Evolutionary conservation across 1,284 basidiomycete genomes (phyloP).

Genomic region (Phellinidium pouzarii): DNA sequence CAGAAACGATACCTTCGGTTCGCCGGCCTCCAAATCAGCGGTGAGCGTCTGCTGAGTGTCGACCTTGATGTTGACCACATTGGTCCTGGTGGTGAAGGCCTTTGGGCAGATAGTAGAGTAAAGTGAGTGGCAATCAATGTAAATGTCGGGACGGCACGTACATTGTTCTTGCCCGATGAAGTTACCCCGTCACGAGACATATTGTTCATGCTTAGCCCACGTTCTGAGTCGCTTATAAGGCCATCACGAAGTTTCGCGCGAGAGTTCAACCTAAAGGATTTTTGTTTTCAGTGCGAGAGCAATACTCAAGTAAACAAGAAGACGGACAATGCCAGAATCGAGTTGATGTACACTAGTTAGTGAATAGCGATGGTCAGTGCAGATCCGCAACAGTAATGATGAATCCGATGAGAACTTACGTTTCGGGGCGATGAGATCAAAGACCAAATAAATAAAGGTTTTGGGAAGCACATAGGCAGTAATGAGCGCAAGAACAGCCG

Average conservation of each 20-base stretch:
- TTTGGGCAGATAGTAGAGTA: too few relatives aligned
- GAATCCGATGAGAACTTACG: neutral
- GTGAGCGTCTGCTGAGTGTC: too few relatives aligned
- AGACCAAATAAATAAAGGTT: neutral
- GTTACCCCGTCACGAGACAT: too few relatives aligned
- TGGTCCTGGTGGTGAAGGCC: too few relatives aligned
- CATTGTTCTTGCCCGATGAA: too few relatives aligned
- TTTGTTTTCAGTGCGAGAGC: neutral
- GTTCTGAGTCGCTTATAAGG: neutral
- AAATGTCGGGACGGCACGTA: too few relatives aligned
- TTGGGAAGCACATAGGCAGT: neutral
- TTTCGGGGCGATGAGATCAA: neutral
- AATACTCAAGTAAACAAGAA: neutral
- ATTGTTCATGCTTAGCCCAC: neutral
- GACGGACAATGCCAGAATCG: neutral
- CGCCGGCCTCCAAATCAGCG: too few relatives aligned
- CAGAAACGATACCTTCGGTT: too few relatives aligned
- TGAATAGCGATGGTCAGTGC: neutral
- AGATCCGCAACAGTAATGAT: neutral
- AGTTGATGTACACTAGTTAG: neutral
- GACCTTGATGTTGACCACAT: too few relatives aligned
- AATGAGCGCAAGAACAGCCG: conserved; percentile 1
- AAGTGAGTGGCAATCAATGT: too few relatives aligned
- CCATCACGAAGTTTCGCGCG: neutral
- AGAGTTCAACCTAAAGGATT: neutral